A percentile compares a stretch with the other conserved stretches of the same genome.
These are phyloP conservation scores for Lasiosphaeris hirsuta DNA, from an alignment of 495 filamentous ascomycete genomes.

Conservation along the genomic window DNA sequence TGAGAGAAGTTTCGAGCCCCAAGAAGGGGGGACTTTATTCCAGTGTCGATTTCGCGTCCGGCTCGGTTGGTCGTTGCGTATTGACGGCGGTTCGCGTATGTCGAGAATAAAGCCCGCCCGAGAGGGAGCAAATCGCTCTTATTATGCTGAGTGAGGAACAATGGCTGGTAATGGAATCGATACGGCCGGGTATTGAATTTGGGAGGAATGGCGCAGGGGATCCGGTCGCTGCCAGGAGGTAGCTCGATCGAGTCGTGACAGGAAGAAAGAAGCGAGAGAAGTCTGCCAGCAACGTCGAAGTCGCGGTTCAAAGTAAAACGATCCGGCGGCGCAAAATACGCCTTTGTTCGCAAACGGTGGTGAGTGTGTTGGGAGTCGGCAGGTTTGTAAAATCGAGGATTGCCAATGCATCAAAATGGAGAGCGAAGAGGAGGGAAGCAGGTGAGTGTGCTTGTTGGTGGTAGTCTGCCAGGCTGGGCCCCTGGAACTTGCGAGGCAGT, in stretches of 20 bases:
- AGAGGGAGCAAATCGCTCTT: neutral
- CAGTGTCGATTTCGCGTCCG: slow-evolving; percentile 1
- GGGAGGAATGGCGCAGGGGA: neutral
- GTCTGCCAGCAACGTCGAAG: slow-evolving; percentile 15
- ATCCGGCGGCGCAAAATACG: neutral
- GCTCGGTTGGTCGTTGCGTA: neutral
- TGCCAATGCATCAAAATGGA: slow-evolving; percentile 1
- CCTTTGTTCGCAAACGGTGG: slow-evolving; percentile 12
- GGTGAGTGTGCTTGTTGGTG: neutral
- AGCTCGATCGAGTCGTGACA: slow-evolving; percentile 16
- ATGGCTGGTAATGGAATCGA: slow-evolving; percentile 1
- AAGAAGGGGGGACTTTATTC: neutral
- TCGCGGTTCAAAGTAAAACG: neutral
- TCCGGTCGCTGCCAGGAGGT: neutral
- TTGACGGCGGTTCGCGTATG: neutral
- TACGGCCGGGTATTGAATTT: neutral
- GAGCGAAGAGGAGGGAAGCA: neutral
- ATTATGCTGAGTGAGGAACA: neutral
- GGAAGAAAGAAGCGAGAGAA: slow-evolving; percentile 28
- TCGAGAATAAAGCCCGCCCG: neutral
- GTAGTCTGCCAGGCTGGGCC: neutral
- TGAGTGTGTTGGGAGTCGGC: slow-evolving; percentile 1
- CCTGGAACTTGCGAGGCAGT: neutral
- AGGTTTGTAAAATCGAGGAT: slow-evolving; percentile 7
- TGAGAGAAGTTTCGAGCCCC: neutral